Evolutionary conservation across 164 flowering plant species (phyloP).

Genomic region (Dillenia suffruticosa): DNA sequence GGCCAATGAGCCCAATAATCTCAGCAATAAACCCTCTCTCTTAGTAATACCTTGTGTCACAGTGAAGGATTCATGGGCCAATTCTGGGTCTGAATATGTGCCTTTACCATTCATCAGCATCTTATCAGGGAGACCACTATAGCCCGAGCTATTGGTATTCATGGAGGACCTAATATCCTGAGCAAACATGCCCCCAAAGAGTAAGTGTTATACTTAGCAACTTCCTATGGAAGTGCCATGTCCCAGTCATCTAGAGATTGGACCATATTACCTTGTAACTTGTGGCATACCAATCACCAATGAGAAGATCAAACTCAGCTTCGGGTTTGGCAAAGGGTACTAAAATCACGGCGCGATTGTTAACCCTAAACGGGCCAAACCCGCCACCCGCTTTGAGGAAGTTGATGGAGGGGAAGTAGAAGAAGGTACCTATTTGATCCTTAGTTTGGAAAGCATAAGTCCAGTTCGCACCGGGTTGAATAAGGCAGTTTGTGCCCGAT

Average conservation of each 20-base stretch:
- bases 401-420: constrained; percentile 60
- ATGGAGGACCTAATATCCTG: constrained; percentile 18
- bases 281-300: constrained; percentile 58
- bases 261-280: constrained; percentile 30
- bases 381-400: constrained; percentile 72
- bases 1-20: too few species aligned
- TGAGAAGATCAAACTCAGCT: constrained; percentile 59
- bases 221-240: not conserved
- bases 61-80: constrained; percentile 34
- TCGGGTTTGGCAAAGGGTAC: constrained; percentile 64
- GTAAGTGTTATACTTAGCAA: not conserved
- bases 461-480: constrained; percentile 59
- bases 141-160: not conserved
- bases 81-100: constrained; percentile 26
- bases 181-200: not conserved
- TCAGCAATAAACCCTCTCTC: too few species aligned
- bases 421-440: constrained; percentile 73
- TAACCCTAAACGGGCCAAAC: constrained; percentile 66
- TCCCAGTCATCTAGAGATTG: too few species aligned
- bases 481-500: constrained; percentile 73
- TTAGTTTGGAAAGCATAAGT: constrained; percentile 62
- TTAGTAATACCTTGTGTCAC: constrained; percentile 46
- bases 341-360: constrained; percentile 48
- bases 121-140: constrained; percentile 20
- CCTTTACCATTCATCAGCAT: constrained; percentile 65